These are phyloP conservation scores for Cercophora newfieldiana DNA, from an alignment of 495 filamentous ascomycete genomes.

Conservation along the genomic window DNA sequence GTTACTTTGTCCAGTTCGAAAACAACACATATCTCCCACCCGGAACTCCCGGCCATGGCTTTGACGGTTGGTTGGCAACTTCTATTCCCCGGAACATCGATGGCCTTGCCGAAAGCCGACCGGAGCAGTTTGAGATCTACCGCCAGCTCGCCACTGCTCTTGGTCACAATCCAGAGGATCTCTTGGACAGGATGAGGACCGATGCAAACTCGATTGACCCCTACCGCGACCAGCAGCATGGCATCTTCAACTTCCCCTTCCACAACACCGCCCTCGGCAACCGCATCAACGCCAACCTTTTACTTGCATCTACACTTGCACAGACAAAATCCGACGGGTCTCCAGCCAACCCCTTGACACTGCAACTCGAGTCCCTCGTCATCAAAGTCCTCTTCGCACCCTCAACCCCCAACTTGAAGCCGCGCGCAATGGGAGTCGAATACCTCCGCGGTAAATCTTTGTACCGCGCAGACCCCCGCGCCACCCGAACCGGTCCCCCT, in stretches of 20 bases:
- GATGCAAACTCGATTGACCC: not conserved
- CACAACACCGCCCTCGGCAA: not conserved
- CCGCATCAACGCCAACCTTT: not conserved
- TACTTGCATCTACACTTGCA: not conserved
- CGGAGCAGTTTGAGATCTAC: not conserved
- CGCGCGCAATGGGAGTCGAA: not conserved
- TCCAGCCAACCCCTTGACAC: not conserved
- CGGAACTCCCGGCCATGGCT: constrained; percentile 17
- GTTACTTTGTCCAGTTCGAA: constrained; percentile 10
- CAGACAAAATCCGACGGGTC: not conserved
- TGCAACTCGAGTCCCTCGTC: not conserved
- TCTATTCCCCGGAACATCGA: not conserved
- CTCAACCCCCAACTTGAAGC: not conserved
- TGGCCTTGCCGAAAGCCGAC: not conserved
- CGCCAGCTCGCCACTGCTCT: not conserved
- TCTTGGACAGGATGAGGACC: not conserved
- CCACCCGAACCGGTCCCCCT: not conserved
- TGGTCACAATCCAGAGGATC: not conserved
- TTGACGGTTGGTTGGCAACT: not conserved
- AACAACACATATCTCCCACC: constrained; percentile 23
- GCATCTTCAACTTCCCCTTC: constrained; percentile 6
- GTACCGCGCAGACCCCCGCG: constrained; percentile 1
- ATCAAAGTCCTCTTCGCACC: not conserved
- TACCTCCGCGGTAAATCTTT: not conserved
- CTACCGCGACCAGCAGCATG: not conserved